Evolutionary conservation across 2,329 filamentous ascomycete genomes (phyloP).

Genomic region (Aspergillus spinulosporus): DNA sequence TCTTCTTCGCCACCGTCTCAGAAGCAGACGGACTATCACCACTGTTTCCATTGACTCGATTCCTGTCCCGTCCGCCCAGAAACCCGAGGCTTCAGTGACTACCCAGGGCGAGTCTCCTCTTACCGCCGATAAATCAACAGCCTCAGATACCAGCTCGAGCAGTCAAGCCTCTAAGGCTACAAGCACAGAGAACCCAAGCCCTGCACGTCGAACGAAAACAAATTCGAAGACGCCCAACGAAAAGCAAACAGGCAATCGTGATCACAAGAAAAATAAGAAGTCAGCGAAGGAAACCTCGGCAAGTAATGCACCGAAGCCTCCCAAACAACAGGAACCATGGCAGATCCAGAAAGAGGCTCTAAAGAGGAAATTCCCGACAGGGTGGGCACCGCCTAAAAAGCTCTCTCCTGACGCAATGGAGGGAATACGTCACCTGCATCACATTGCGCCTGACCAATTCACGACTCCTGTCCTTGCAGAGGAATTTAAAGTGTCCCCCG

Average conservation of each 20-base stretch:
- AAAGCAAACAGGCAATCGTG: background rate
- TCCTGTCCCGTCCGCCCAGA: background rate
- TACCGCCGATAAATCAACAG: background rate
- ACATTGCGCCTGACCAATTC: conserved; percentile 73
- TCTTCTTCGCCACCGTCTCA: conserved; percentile 8
- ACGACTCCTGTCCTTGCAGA: conserved; percentile 70
- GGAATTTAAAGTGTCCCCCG: conserved; percentile 82
- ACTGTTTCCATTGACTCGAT: conserved; percentile 8
- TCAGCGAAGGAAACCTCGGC: background rate
- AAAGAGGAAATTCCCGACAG: conserved; percentile 71
- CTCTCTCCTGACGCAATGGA: conserved; percentile 88
- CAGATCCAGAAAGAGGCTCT: conserved; percentile 72
- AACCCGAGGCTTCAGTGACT: background rate
- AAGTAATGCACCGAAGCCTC: conserved; percentile 12
- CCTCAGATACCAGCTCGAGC: background rate
- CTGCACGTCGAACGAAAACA: background rate
- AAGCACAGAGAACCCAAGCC: background rate
- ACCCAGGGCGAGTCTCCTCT: background rate
- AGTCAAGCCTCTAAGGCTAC: background rate
- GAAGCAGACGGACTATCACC: conserved; percentile 6
- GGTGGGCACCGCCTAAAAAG: conserved; percentile 81
- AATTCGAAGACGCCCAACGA: background rate
- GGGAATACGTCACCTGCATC: conserved; percentile 82
- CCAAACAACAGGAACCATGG: conserved; percentile 60
- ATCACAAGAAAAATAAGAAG: background rate